Base-by-base conservation (phyloP, 805 yeast species). In the Kregervanrija fluxuum region DNA sequence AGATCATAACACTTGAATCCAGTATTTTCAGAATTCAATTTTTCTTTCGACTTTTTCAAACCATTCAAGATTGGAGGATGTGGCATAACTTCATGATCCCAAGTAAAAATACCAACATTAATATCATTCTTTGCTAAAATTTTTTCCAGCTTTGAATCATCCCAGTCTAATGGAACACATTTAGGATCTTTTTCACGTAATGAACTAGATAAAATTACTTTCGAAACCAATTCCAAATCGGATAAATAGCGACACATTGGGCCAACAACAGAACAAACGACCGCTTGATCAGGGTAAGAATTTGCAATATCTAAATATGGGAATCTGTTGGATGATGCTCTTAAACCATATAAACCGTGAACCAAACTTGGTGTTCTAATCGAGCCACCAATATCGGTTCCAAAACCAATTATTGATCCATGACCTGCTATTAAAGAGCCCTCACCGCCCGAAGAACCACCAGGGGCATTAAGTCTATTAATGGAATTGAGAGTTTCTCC, bases 31-130 rank as follows among this genome's bases (percentile, higher is more conserved):
- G 33, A 16, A 15, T 43, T 47, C 22, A 70, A 47, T 5, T 42
- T 42, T 1, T 47, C 54, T 22, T 54, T 48, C 5, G 65, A 52
- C 14, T 57, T 53, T 30, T 66, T 54, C 35, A 77, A 35, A 10
- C 71, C 77, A 48, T 82, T 65, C 5, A 60, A 51, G 13, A 79
- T 68, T 9, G 83, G 82, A 1, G 84, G 83, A 30, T 74, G 74
- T 11, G 83, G 82, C 46, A 67, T 62, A 11, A 73, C 67, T 28
- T 59, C 52, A 8, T 66, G 64, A 54, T 79, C 81, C 58, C 69
- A 70, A 30, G 51, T 52, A 53, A 73, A 50, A 12, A 75, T 54
- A 3, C 79, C 83, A 51, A 78, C 56, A n/a, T 61, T 68, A 30
- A 75, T 53, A 48, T 67, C 69, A 30, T 49, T 46, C 9, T 35